phyloP scores from a whole-genome alignment of 2,329 filamentous ascomycete species.

The Dactylellina parvicollis region DNA sequence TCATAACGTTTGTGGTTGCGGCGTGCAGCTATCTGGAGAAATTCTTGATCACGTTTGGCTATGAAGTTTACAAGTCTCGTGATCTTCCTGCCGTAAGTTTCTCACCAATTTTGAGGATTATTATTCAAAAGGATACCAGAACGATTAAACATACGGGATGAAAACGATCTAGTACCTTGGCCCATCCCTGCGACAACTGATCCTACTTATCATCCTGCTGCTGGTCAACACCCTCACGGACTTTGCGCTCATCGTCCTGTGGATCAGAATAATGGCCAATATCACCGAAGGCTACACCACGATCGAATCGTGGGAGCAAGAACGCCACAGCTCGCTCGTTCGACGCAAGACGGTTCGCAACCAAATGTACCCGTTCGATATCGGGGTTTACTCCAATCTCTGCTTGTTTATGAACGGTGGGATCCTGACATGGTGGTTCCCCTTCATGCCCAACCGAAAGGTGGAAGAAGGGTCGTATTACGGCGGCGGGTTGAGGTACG shows the following conservation, averaged over 20 bases:
- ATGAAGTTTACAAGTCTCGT: constrained; percentile 72
- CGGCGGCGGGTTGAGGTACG: constrained; percentile 69
- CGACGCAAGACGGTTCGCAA: constrained; percentile 61
- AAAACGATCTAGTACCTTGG: constrained; percentile 70
- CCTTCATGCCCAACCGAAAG: constrained; percentile 67
- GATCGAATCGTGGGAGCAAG: constrained; percentile 81
- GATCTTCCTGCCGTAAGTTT: constrained; percentile 70
- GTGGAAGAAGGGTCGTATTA: constrained; percentile 63
- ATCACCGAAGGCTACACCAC: constrained; percentile 75
- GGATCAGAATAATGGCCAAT: constrained; percentile 64
- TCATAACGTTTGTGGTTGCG: constrained; percentile 75
- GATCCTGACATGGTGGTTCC: constrained; percentile 75
- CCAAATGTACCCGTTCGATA: constrained; percentile 83
- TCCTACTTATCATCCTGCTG: constrained; percentile 70
- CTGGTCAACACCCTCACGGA: constrained; percentile 70
- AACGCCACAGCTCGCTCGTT: constrained; percentile 70
- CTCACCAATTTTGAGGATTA: not conserved
- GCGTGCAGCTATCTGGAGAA: constrained; percentile 72
- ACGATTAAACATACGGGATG: too few relatives aligned
- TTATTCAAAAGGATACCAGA: not conserved
- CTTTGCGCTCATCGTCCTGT: constrained; percentile 72
- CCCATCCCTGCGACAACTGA: constrained; percentile 69
- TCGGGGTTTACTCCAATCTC: constrained; percentile 79
- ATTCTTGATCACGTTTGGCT: constrained; percentile 70
- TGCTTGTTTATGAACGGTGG: constrained; percentile 77